These are phyloP conservation scores for Podosphaera fusca DNA, from an alignment of 2,329 filamentous ascomycete genomes.

Conservation along the genomic window DNA sequence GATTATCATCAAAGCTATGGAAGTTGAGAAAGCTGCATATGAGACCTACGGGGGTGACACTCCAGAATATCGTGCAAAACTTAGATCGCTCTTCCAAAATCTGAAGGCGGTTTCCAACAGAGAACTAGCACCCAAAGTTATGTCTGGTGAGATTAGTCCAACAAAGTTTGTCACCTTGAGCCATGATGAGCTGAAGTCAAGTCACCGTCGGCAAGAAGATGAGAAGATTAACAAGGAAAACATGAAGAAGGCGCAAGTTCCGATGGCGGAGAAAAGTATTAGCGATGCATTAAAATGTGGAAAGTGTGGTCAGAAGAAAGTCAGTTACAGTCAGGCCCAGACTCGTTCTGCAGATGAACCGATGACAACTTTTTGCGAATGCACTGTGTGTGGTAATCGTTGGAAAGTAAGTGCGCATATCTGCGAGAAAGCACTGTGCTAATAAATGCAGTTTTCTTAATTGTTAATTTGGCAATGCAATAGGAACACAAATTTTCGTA, in stretches of 20 bases:
- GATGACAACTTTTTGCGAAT: constrained; percentile 56
- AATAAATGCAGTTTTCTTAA: constrained; percentile 15
- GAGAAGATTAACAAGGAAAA: constrained; percentile 67
- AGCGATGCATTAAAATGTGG: constrained; percentile 71
- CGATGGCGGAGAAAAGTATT: constrained; percentile 76
- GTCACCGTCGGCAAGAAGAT: constrained; percentile 56
- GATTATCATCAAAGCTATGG: constrained; percentile 52
- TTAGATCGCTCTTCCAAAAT: constrained; percentile 82
- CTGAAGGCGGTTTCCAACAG: constrained; percentile 81
- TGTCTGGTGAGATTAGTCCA: constrained; percentile 48
- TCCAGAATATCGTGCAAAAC: constrained; percentile 61
- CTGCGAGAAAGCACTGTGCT: constrained; percentile 2
- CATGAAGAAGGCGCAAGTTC: constrained; percentile 91
- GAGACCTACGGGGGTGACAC: constrained; percentile 45
- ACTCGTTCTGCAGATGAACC: constrained; percentile 90
- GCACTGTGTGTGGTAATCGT: constrained; percentile 43
- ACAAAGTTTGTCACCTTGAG: constrained; percentile 66
- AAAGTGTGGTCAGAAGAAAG: constrained; percentile 81
- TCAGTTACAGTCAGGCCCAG: constrained; percentile 90
- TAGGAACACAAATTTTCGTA: background rate
- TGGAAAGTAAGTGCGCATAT: constrained; percentile 36
- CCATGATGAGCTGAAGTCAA: constrained; percentile 75
- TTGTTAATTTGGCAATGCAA: background rate
- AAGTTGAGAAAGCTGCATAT: constrained; percentile 64
- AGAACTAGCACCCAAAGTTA: constrained; percentile 50